phyloP scores from a whole-genome alignment of 1,139 yeast genomes.

The Diutina catenulata region DNA sequence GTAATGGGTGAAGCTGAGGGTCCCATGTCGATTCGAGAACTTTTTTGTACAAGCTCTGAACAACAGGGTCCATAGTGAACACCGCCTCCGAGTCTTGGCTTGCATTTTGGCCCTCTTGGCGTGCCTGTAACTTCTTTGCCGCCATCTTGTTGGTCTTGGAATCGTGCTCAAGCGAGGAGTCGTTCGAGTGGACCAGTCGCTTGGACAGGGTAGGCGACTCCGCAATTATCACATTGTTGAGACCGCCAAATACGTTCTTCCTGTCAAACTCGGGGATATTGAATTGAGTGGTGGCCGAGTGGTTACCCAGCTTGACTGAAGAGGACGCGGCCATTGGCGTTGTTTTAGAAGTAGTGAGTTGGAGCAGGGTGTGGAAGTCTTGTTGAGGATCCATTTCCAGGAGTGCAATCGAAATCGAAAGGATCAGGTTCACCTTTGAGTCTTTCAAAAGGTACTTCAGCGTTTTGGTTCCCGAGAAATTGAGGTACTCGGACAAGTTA shows the following conservation, averaged over 20 bases:
- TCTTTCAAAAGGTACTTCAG: constrained; percentile 61
- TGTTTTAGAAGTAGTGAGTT: constrained; percentile 10
- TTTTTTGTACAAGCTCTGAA: constrained; percentile 42
- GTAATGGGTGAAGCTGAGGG: constrained; percentile 41
- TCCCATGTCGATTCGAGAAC: constrained; percentile 73
- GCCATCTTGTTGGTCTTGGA: no score
- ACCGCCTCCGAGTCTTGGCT: neutral
- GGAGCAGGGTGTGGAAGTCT: constrained; percentile 32
- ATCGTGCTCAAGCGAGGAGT: no score
- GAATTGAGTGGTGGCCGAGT: constrained; percentile 11
- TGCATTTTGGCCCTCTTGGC: no score
- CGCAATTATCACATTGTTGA: constrained; percentile 20
- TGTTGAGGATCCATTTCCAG: constrained; percentile 29
- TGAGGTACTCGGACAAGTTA: constrained; percentile 63
- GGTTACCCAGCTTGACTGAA: no score
- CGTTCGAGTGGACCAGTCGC: neutral
- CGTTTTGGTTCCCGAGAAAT: constrained; percentile 38
- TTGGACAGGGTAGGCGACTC: neutral
- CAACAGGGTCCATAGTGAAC: constrained; percentile 35
- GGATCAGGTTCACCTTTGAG: constrained; percentile 72
- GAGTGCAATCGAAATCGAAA: constrained; percentile 34
- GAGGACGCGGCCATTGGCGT: neutral
- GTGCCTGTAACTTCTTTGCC: no score
- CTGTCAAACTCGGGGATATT: constrained; percentile 29
- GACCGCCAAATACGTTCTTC: constrained; percentile 27